Base-by-base conservation (phyloP, 208 protist genomes). In the Porcisia hertigi region DNA sequence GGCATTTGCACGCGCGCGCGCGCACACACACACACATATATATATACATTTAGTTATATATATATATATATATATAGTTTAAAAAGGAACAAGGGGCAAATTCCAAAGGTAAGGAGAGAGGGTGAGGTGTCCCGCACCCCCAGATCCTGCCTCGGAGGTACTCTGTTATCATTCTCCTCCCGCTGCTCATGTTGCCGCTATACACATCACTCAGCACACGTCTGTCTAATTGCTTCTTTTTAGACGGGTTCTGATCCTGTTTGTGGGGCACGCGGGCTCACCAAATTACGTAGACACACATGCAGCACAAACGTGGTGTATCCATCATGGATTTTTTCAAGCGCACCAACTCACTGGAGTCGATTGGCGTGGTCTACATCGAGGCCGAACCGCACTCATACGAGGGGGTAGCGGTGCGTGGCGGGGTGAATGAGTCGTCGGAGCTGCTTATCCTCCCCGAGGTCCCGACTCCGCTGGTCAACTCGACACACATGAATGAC, bases 271-370 rank as follows among this genome's bases (percentile, higher is more conserved):
- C 45, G 9, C 45, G 9, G 9, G 45, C 55, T 34, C 9, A 60
- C 23, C 18, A 30, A n/a, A 20, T 8, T 11, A 11, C 55, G 25
- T 20, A 60, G 6, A 60, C 55, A 55, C 45, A 55, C 11, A 70
- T 18, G n/a, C n/a, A 36, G 1, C n/a, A 34, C 12, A 7, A 14
- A 9, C 3, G 30, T 2, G 11, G 20, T 23, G 1, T 58, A 5
- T 2, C 6, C 14, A 11, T 11, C n/a, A 59, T 88, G 84, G 67
- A 82, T 34, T 84, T 86, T 36, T 88, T 81, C 63, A 81, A 82
- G 73, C 81, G 84, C n/a, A 82, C 81, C n/a, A 78, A 12, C 69
- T 88, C 84, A 0, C 79, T 91, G 7, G 84, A 88, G 30, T 83
- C 78, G 0, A 88, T 91, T 34, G 87, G 84, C 0, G 74, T 88